Evolutionary conservation across 805 yeast genomes (phyloP).

Genomic region (Hanseniaspora jakobsenii): DNA sequence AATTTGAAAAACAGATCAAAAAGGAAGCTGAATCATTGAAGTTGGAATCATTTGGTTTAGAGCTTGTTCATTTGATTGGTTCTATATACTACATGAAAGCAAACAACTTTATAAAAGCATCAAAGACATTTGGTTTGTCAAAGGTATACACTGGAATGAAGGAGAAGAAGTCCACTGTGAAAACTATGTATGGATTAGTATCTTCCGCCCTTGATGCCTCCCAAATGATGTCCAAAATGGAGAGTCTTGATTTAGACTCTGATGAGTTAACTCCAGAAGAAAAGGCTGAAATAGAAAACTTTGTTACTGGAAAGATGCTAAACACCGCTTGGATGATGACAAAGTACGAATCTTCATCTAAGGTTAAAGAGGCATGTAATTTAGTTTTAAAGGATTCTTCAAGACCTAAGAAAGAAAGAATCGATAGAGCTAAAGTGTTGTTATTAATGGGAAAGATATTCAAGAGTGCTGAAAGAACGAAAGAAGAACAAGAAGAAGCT

Average conservation of each 20-base stretch:
- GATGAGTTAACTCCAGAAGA: conserved; percentile 43
- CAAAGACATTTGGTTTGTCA: conserved; percentile 75
- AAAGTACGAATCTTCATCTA: conserved; percentile 68
- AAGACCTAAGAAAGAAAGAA: conserved; percentile 48
- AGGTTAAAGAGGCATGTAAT: conserved; percentile 74
- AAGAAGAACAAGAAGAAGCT: conserved; percentile 88
- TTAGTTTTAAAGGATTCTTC: conserved; percentile 57
- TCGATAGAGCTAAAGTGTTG: conserved; percentile 70
- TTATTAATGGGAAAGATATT: conserved; percentile 60
- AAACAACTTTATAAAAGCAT: conserved; percentile 56
- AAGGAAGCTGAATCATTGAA: conserved; percentile 69
- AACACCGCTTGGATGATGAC: conserved; percentile 96
- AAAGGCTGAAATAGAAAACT: conserved; percentile 66
- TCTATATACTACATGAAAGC: conserved; percentile 66
- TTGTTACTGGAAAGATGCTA: conserved; percentile 74
- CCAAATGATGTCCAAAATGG: conserved; percentile 58
- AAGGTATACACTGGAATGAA: conserved; percentile 70
- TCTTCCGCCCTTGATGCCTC: conserved; percentile 85
- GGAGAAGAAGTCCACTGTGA: conserved; percentile 72
- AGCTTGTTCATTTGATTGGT: conserved; percentile 74
- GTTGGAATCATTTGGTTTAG: conserved; percentile 90
- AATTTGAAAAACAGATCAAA: conserved; percentile 40
- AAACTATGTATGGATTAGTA: conserved; percentile 70
- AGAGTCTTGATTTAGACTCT: conserved; percentile 51
- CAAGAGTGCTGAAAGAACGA: conserved; percentile 53